These are phyloP conservation scores for Xerocomus potaroensis DNA, from an alignment of 768 basidiomycete species.

Conservation along the genomic window DNA sequence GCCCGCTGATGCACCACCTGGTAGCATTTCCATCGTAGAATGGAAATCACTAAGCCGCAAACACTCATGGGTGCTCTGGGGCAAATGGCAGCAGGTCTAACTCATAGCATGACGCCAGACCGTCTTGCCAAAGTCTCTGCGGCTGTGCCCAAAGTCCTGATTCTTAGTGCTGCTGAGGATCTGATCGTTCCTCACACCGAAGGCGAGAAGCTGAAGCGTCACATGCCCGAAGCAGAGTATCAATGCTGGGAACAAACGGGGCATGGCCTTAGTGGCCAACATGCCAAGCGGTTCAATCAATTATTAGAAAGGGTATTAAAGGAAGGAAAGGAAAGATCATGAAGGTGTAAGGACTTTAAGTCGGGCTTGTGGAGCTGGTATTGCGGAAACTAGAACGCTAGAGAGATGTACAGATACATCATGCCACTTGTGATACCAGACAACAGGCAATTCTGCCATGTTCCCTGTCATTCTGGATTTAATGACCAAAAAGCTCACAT, in stretches of 20 bases:
- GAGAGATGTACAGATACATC: too few relatives aligned
- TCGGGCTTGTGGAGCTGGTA: background rate
- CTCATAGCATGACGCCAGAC: slow-evolving; percentile 52
- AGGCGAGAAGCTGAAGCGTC: slow-evolving; percentile 46
- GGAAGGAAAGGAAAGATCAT: slow-evolving; percentile 38
- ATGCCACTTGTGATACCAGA: too few relatives aligned
- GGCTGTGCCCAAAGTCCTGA: slow-evolving; percentile 60
- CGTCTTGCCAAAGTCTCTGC: slow-evolving; percentile 47
- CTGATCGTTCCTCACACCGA: slow-evolving; percentile 49
- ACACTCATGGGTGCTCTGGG: slow-evolving; percentile 57
- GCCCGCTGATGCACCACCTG: background rate
- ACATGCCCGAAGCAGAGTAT: slow-evolving; percentile 57
- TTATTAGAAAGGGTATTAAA: slow-evolving; percentile 53
- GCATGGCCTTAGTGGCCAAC: slow-evolving; percentile 56
- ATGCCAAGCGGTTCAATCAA: slow-evolving; percentile 45
- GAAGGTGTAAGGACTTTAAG: background rate
- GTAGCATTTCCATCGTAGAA: slow-evolving; percentile 45
- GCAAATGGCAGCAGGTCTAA: slow-evolving; percentile 66
- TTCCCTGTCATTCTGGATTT: too few relatives aligned
- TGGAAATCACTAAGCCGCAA: slow-evolving; percentile 54
- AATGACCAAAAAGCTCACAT: too few relatives aligned
- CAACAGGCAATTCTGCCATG: too few relatives aligned
- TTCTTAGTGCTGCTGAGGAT: slow-evolving; percentile 68
- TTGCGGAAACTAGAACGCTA: too few relatives aligned
- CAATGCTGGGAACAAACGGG: slow-evolving; percentile 60